Conservation (phyloP, 768 basidiomycete species). For the Filobasidium wieringae region DNA sequence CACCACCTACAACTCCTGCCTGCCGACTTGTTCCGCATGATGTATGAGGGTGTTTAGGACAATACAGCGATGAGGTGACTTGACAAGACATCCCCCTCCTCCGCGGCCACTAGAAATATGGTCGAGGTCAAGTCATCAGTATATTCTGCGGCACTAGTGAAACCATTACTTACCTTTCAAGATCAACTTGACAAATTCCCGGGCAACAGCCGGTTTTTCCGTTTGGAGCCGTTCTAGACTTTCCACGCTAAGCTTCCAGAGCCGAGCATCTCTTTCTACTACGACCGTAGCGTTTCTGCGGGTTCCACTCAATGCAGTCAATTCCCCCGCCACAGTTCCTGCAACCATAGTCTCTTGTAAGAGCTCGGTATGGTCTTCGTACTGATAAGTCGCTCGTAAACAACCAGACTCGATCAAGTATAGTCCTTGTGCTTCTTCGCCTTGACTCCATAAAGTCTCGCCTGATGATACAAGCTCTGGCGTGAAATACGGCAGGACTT, state of each 20-base stretch:
- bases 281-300: constrained; percentile 74
- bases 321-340: constrained; percentile 81
- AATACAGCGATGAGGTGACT: constrained; percentile 30
- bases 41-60: no score
- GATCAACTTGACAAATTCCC: constrained; percentile 35
- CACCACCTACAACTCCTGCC: no score
- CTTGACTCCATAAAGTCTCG: constrained; percentile 60
- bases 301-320: constrained; percentile 67
- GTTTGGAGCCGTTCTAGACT: constrained; percentile 53
- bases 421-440: constrained; percentile 65
- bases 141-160: not conserved
- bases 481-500: constrained; percentile 61
- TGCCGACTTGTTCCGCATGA: no score
- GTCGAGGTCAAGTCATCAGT: not conserved
- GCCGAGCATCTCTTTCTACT: constrained; percentile 60
- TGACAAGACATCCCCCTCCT: constrained; percentile 30
- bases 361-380: constrained; percentile 53
- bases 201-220: constrained; percentile 48
- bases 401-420: constrained; percentile 83
- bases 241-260: constrained; percentile 66
- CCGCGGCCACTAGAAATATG: constrained; percentile 24
- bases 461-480: constrained; percentile 51
- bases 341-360: constrained; percentile 89
- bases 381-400: constrained; percentile 68
- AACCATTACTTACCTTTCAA: constrained; percentile 37